These are phyloP conservation scores for Globisporangium rhizosaccharum DNA, from an alignment of 352 stramenopile species.

Conservation along the genomic window DNA sequence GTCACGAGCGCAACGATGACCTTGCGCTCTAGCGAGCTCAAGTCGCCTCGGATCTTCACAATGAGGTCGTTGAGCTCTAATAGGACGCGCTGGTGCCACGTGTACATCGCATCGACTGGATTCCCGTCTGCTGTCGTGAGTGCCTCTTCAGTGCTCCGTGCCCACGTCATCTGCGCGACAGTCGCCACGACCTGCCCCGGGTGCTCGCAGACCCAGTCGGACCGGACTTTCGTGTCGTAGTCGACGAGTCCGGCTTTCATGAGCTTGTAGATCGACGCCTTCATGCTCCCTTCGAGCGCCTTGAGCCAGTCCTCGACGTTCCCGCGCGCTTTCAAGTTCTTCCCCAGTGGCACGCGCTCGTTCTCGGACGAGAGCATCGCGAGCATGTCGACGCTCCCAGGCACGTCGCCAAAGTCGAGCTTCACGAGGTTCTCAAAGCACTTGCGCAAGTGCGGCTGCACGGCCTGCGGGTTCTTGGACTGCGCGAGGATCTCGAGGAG, in stretches of 20 bases:
- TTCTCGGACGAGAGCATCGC: conserved; percentile 92
- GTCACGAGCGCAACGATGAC: conserved; percentile 93
- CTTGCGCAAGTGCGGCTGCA: conserved; percentile 93
- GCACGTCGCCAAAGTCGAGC: conserved; percentile 74
- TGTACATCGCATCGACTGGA: conserved; percentile 45
- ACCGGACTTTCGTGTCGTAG: conserved; percentile 80
- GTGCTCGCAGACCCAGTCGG: conserved; percentile 87
- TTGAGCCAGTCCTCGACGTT: conserved; percentile 89
- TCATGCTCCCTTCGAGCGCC: conserved; percentile 87
- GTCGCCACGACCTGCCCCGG: conserved; percentile 92
- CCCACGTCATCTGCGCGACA: conserved; percentile 93
- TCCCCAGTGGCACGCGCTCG: conserved; percentile 82
- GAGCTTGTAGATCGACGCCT: conserved; percentile 86
- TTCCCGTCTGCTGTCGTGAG: conserved; percentile 29
- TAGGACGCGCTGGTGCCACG: conserved; percentile 69
- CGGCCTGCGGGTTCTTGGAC: conserved; percentile 91
- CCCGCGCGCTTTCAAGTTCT: conserved; percentile 91
- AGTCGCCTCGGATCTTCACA: conserved; percentile 87
- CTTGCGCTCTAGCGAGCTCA: conserved; percentile 86
- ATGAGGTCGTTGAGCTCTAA: conserved; percentile 90
- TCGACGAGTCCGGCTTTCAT: conserved; percentile 91
- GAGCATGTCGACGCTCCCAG: conserved; percentile 89
- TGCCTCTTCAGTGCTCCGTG: conserved; percentile 83
- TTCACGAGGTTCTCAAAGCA: conserved; percentile 91
- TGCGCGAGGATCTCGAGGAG: conserved; percentile 93